These are phyloP conservation scores for Aspergillus bridgeri DNA, from an alignment of 495 filamentous ascomycete species.

Conservation along the genomic window DNA sequence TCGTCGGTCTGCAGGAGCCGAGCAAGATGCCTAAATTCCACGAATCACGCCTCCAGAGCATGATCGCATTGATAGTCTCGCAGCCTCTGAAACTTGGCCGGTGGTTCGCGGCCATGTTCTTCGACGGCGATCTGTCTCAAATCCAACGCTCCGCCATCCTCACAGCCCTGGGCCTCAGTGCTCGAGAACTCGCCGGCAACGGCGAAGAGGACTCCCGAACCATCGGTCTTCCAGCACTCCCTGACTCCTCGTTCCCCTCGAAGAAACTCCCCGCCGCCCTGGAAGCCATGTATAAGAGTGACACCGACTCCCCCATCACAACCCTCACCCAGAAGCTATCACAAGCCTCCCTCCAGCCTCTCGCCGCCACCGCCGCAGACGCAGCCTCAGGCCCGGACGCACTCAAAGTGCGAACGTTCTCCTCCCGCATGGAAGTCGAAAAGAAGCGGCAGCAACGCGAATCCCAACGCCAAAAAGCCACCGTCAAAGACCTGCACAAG, in stretches of 20 bases:
- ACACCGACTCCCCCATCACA: conserved; percentile 53
- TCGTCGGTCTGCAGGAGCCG: conserved; percentile 79
- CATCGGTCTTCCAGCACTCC: conserved; percentile 33
- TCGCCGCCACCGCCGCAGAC: conserved; percentile 66
- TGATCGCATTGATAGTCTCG: conserved; percentile 78
- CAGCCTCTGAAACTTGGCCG: conserved; percentile 73
- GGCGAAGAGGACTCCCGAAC: conserved; percentile 56
- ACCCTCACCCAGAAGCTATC: conserved; percentile 59
- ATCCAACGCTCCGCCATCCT: conserved; percentile 78
- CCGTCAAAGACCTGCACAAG: conserved; percentile 70
- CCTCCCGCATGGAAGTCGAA: conserved; percentile 65
- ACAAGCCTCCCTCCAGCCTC: conserved; percentile 69
- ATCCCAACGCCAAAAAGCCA: conserved; percentile 45
- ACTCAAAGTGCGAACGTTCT: conserved; percentile 81
- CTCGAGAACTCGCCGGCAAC: conserved; percentile 84
- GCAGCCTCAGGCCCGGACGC: conserved; percentile 72
- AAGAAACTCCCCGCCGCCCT: conserved; percentile 61
- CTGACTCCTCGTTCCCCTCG: conserved; percentile 63
- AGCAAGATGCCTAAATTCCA: conserved; percentile 58
- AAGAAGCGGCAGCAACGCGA: conserved; percentile 54
- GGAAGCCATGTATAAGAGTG: conserved; percentile 46
- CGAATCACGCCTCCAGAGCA: conserved; percentile 71
- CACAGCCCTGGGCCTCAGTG: conserved; percentile 74
- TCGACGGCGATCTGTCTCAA: conserved; percentile 86
- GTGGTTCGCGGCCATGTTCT: conserved; percentile 83